Percentiles rank a stretch among this genome's conserved stretches.
phyloP scores from a whole-genome alignment of 352 stramenopile species.

The Globisporangium recalcitrans region DNA sequence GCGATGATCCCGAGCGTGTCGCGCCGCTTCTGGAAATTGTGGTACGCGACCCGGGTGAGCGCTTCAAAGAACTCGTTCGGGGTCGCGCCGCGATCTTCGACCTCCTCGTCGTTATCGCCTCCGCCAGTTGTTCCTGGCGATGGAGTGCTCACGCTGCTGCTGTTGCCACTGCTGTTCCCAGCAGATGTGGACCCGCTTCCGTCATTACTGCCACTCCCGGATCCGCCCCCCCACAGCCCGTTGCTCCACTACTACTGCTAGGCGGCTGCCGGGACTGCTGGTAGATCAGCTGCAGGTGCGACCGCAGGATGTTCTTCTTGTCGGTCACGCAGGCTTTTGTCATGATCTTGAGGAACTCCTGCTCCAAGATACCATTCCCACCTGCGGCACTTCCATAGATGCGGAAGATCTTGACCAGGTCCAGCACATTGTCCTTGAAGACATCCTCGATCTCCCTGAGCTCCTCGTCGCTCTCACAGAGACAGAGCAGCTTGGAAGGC shows the following conservation, averaged over 20 bases:
- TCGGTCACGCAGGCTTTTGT: conserved; percentile 67
- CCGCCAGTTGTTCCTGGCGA: background rate
- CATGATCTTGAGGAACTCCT: conserved; percentile 83
- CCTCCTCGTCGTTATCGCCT: conserved; percentile 35
- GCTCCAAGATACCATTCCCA: conserved; percentile 67
- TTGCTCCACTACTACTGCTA: background rate
- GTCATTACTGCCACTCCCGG: conserved; percentile 4
- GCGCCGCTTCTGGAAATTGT: conserved; percentile 64
- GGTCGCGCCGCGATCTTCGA: conserved; percentile 55
- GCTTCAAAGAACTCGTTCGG: conserved; percentile 82
- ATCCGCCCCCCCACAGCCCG: background rate
- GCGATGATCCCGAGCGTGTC: conserved; percentile 34
- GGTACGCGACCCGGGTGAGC: conserved; percentile 57
- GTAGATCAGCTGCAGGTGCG: conserved; percentile 67
- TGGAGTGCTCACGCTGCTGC: background rate
- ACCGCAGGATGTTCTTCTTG: conserved; percentile 79
- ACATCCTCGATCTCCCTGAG: conserved; percentile 54
- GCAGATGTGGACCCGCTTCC: background rate
- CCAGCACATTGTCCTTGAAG: conserved; percentile 70
- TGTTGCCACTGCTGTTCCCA: background rate
- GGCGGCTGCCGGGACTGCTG: conserved; percentile 45
- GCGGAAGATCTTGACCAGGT: conserved; percentile 77
- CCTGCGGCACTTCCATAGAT: conserved; percentile 61
- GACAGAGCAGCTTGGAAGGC: conserved; percentile 33
- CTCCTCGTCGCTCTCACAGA: conserved; percentile 66